A percentile compares a stretch with the other conserved stretches of the same genome.
These are phyloP conservation scores for Apiotrichum laibachii DNA, from an alignment of 1,284 basidiomycete species.

Conservation along the genomic window DNA sequence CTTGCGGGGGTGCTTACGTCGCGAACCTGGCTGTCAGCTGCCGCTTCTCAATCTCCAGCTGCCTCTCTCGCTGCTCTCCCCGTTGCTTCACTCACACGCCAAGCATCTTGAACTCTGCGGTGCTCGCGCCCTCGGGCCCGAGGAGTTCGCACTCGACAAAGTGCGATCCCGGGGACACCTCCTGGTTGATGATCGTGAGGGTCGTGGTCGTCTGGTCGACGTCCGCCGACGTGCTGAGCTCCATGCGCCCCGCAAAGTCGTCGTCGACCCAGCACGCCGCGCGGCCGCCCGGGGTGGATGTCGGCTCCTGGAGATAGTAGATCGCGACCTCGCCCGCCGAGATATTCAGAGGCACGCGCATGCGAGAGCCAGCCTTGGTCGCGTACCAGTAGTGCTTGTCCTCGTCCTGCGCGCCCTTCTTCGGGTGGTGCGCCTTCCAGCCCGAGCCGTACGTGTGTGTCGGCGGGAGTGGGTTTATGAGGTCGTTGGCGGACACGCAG, in stretches of 20 bases:
- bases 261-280: constrained; percentile 59
- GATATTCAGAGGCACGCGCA: constrained; percentile 61
- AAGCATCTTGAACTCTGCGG: constrained; percentile 74
- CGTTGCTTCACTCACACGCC: constrained; percentile 57
- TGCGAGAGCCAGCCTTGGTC: constrained; percentile 67
- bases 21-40: constrained; percentile 10
- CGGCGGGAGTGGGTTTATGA: constrained; percentile 87
- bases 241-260: constrained; percentile 53
- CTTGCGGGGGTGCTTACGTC: background rate
- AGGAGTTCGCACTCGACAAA: constrained; percentile 77
- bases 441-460: constrained; percentile 86
- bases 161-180: constrained; percentile 72
- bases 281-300: constrained; percentile 51
- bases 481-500: constrained; percentile 88
- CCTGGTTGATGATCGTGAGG: constrained; percentile 72
- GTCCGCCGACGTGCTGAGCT: constrained; percentile 52
- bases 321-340: constrained; percentile 56
- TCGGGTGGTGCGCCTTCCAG: constrained; percentile 75
- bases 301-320: constrained; percentile 54
- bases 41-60: no score
- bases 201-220: constrained; percentile 52
- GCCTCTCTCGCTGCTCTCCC: background rate
- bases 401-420: constrained; percentile 46
- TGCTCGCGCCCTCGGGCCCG: constrained; percentile 64
- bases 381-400: constrained; percentile 74